Evolutionary conservation across 495 filamentous ascomycete genomes (phyloP), one percentile per base, ranked within the genome.

Genomic region (Penicillium canescens): DNA sequence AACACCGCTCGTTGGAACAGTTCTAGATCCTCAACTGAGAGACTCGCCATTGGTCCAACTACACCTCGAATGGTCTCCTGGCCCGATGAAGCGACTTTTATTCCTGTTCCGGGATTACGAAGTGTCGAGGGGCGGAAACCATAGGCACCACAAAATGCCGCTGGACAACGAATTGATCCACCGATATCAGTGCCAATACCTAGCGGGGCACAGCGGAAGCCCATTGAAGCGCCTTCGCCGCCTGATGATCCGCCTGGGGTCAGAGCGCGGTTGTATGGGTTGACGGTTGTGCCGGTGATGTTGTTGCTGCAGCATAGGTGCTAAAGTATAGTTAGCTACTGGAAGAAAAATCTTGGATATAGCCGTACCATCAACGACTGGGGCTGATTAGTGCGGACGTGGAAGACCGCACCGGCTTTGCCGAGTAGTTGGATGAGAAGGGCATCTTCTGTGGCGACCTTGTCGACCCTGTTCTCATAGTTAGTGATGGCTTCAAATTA

Each of bases 141-240:
- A 52, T 82, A 85, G 2, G 79, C 63, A n/a, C 81, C 79, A 33
- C 78, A 80, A 56, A 81, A 86, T 6, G 82, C 78, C 7, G 82
- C 80, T 0, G 85, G 85, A 20, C 79, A 76, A 14, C 84, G 69
- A 14, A 87, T 80, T 4, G 79, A 83, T 6, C 86, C 87, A 4
- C 87, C 87, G 18, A 83, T 81, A 24, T 86, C 82, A 11, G 84
- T 86, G 0, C 86, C 87, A 45, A 90, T 80, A 2, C 87, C 88
- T 3, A 90, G 64, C 21, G 81, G 74, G 10, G 78, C 78, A 11
- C 86, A 87, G 37, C 77, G 72, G 46, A 89, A 76, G 4, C 76
- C 84, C 37, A 86, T 67, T 10, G 89, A 74, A 1, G 83, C 87
- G 3, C 79, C 86, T 65, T 91, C 88, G 21, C 88, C 88, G 8